These are phyloP conservation scores for Fusarium oxysporum DNA, from an alignment of 2,329 filamentous ascomycete species.

Conservation along the genomic window DNA sequence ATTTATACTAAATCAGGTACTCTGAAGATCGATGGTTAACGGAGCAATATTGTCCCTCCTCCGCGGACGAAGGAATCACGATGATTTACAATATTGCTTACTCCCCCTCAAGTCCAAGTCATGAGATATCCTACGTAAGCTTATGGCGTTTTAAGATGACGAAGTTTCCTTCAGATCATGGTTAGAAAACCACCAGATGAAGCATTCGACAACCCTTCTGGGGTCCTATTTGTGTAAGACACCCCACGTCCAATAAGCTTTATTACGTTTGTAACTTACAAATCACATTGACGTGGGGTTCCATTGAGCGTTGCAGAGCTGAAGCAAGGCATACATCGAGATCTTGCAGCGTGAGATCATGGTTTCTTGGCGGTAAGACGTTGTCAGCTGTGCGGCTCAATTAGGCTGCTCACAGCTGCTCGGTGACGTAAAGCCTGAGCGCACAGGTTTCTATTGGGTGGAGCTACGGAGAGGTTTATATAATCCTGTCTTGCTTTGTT, in stretches of 20 bases:
- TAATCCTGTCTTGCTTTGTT: too few species aligned
- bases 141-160: background rate
- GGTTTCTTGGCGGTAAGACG: background rate
- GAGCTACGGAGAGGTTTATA: background rate
- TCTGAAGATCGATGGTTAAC: accelerated
- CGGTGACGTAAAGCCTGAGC: too few species aligned
- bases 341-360: background rate
- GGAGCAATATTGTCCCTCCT: accelerated
- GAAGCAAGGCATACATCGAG: accelerated
- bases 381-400: background rate
- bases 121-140: background rate
- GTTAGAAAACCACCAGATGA: accelerated
- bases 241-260: too few species aligned
- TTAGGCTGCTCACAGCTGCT: too few species aligned
- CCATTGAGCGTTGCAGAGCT: background rate
- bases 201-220: accelerated
- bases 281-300: background rate
- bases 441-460: too few species aligned
- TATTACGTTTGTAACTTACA: background rate
- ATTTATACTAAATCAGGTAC: background rate
- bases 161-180: accelerated
- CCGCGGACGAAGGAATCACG: accelerated
- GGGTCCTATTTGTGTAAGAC: accelerated
- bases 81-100: background rate
- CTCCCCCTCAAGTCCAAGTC: background rate